These are phyloP conservation scores for Solanum sitiens DNA, from an alignment of 257 asterid genomes.

Conservation along the genomic window DNA sequence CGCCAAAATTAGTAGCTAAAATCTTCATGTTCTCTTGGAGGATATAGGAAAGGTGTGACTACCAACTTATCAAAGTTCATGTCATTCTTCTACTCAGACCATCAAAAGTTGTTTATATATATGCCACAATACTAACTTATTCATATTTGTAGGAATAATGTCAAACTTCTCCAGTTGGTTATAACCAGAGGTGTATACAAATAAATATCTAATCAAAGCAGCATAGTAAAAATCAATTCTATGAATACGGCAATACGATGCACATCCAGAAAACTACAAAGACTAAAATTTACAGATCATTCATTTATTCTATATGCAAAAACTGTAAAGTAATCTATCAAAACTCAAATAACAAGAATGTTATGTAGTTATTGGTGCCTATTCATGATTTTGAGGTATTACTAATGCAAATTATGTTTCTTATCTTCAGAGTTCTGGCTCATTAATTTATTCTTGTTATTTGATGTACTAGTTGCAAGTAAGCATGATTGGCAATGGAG, in stretches of 20 bases:
- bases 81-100: neutral
- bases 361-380: too few species aligned
- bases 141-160: constrained; percentile 29
- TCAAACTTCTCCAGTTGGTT: constrained; percentile 17
- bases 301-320: too few species aligned
- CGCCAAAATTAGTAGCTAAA: too few species aligned
- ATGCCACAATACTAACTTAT: neutral
- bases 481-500: constrained; percentile 41
- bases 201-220: neutral
- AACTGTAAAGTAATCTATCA: neutral
- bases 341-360: neutral
- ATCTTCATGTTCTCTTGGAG: too few species aligned
- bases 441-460: too few species aligned
- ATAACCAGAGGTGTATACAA: constrained; percentile 44
- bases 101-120: neutral
- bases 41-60: too few species aligned
- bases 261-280: neutral
- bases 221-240: neutral
- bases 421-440: too few species aligned
- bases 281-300: too few species aligned
- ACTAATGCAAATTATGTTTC: too few species aligned
- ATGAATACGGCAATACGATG: neutral
- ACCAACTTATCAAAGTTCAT: neutral
- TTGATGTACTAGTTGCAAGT: constrained; percentile 41
- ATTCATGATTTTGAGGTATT: too few species aligned